These are phyloP conservation scores for Salix dunnii DNA, from an alignment of 345 rosid genomes.

Conservation along the genomic window DNA sequence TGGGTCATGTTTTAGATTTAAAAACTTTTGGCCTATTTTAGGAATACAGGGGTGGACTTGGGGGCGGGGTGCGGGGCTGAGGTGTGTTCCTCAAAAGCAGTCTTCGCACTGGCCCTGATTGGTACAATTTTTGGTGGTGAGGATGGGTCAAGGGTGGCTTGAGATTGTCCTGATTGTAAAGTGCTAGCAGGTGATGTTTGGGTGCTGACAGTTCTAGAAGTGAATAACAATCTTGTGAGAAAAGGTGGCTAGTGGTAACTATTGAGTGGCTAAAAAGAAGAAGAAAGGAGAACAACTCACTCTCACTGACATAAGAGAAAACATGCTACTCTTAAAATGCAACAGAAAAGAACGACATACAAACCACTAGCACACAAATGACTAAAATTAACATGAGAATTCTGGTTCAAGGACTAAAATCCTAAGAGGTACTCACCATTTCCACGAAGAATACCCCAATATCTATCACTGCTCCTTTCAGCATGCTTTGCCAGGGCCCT, in stretches of 20 bases:
- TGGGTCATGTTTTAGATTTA: too few relatives aligned
- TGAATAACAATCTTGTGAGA: not conserved
- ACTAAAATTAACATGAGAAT: not conserved
- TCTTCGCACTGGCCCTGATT: not conserved
- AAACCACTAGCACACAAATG: not conserved
- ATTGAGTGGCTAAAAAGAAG: not conserved
- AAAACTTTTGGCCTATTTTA: too few relatives aligned
- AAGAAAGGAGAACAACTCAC: not conserved
- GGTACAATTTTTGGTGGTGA: not conserved
- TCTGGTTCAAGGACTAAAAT: not conserved
- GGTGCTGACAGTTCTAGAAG: not conserved
- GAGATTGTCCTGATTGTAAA: not conserved
- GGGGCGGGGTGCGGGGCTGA: too few relatives aligned
- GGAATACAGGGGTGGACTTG: too few relatives aligned
- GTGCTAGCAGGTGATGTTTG: not conserved
- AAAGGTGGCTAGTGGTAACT: not conserved
- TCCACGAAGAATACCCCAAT: conserved; percentile 67
- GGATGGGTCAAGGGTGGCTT: not conserved
- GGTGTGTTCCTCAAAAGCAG: too few relatives aligned
- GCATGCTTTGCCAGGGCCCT: conserved; percentile 79
- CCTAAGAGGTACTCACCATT: conserved; percentile 41
- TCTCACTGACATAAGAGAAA: not conserved
- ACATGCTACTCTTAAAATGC: not conserved
- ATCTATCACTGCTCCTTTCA: conserved; percentile 46
- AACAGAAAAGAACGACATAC: not conserved